Base-by-base conservation (phyloP, 2,329 filamentous ascomycete species). In the Aureobasidium sp. region DNA sequence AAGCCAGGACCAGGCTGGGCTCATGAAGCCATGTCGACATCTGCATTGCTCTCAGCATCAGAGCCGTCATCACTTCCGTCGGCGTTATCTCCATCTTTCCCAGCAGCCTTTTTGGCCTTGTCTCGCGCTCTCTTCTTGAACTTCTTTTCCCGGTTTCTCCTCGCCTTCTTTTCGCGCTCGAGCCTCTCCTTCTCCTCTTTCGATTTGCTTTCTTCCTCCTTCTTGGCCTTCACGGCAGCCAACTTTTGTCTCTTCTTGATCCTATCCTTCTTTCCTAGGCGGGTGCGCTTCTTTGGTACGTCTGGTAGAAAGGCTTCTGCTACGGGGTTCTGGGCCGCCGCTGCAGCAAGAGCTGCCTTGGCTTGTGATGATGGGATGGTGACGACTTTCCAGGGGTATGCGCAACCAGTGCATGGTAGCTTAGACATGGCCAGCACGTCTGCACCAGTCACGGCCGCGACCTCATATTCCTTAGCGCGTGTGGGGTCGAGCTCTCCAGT, bases 91-190 rank as follows among this genome's bases (percentile, higher is more conserved):
- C 40, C 49, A 1, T 53, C 60, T n/a, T 29, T 54, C 15, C 48
- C 62, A 57, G 63, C 68, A 9, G 64, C 66, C 61, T 72, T 72
- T 67, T 71, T 72, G 11, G 69, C 71, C 65, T 71, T 71, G 33
- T 72, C 71, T 44, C 67, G 65, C 40, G 67, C 65, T 63, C 68
- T 69, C 63, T 70, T 72, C 66, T 72, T 74, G 17, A 70, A 66
- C 63, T 73, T 72, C 68, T 73, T 73, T 58, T 72, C 70, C 7
- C 71, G 65, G 62, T 74, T 74, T 27, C 67, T 63, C 33, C 66
- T 65, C 9, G 68, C 70, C 19, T 68, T 67, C 68, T 73, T 74
- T 61, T 71, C 71, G 22, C 67, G 64, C 47, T 73, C 70, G 9
- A 64, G 66, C 8, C 61, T 66, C 33, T 70, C 70, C 44, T 69